Evolutionary conservation across 768 basidiomycete genomes (phyloP), one percentile per base, ranked within the genome.

Genomic region (Phaeotremella skinneri): DNA sequence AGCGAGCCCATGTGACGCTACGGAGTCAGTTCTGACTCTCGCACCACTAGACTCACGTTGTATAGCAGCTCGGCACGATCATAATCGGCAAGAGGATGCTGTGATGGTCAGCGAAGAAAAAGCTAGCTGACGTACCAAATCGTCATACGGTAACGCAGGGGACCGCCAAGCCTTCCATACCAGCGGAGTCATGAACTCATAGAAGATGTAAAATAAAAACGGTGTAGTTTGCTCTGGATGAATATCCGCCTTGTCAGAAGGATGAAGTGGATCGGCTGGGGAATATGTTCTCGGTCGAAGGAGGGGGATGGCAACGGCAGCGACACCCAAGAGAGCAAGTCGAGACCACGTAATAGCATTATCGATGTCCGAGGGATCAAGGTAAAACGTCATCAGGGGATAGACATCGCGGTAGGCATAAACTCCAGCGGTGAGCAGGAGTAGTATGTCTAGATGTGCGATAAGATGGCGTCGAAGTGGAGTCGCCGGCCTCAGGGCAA

Each of bases 331-430:
- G 11, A 83, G 50, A n/a, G 59, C 67, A 3, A 85, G 56, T 68
- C 85, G 82, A 2, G 76, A 73, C 85, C 86, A 87, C 20, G 86
- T 70, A 31, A 83, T 57, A 0, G 69, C 67, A 1, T 70, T 64
- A 4, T 64, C 41, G 30, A 68, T 47, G 63, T 88, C 87, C n/a
- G 76, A 59, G 5, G 85, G 84, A 14, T 55, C 32, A 23, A 80
- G 74, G n/a, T 78, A 79, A 72, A 79, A 85, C 0, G 85, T 87
- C 16, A 80, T 75, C 7, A 87, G 67, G 13, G 86, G 87, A 70
- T 80, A 85, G 5, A 87, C 50, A 54, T 80, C 77, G n/a, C 85
- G 81, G 65, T 84, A 85, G 31, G 76, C 74, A 64, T 81, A 87
- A 6, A 85, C 79, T 9, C 64, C 63, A 68, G 83, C 82, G 3